Evolutionary conservation across 2,329 filamentous ascomycete genomes (phyloP), one percentile per base, ranked within the genome.

Genomic region (Acrodontium crateriforme): DNA sequence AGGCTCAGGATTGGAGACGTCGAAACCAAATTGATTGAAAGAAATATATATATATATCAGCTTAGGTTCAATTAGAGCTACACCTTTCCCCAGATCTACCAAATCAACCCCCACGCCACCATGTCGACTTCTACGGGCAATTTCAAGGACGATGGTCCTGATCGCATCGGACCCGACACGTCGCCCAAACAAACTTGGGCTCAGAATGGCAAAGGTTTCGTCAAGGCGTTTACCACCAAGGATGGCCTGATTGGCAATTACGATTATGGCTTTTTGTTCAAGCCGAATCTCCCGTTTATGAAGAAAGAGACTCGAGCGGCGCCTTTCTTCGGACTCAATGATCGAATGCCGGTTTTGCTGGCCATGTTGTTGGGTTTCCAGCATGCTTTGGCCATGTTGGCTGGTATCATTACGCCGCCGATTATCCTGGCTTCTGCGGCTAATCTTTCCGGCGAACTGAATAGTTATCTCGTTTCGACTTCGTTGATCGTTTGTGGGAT

Each of bases 231-330:
- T 35, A 66, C 62, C 1, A 66, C 63, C 9, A 67, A 57, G 50
- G 60, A 60, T 12, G 85, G 85, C 9, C 65, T 93, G 15, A 55
- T 94, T 31, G 85, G 85, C 37, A 66, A 74, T 44, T 94, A 94
- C 55, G 79, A 94, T 64, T 94, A 94, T 66, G 79, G 54, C 18
- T 89, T 84, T 47, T 73, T 94, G 21, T 92, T 94, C 63, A 72
- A 62, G 13, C 80, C 68, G 2, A 84, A 80, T 41, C 56, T 93
- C 13, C 85, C 85, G 0, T 93, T 93, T 54, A 74, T 89, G 64
- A 74, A 69, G 47, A 71, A 69, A 50, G 45, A 52, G 6, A 59
- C 59, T 10, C 57, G 60, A 38, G 60, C 65, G n/a, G 71, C 77
- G 17, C 81, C 81, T 1, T 89, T 91, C 54, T 89, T 87, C 45